A percentile compares a stretch with the other conserved stretches of the same genome.
Evolutionary conservation across 2,329 filamentous ascomycete species (phyloP).

Genomic region (Eurotiales sp.): DNA sequence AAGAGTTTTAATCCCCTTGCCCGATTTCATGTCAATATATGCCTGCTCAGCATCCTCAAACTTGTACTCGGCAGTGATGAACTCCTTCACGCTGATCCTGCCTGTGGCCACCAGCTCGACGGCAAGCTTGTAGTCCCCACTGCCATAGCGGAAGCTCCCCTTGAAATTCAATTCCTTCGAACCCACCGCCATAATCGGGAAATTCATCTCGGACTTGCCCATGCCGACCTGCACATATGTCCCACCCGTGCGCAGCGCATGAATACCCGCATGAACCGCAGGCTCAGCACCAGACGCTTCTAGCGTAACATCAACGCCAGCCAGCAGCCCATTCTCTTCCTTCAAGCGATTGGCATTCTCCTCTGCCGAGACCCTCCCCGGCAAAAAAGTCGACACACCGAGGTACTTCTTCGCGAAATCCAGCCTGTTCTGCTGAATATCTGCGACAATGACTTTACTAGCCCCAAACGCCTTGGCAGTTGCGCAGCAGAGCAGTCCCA

Average conservation of each 20-base stretch:
- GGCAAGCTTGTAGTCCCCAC: constrained; percentile 81
- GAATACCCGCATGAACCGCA: constrained; percentile 70
- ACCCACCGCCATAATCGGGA: constrained; percentile 88
- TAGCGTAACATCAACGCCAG: constrained; percentile 72
- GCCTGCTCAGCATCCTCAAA: constrained; percentile 83
- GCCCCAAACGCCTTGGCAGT: constrained; percentile 86
- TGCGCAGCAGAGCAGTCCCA: constrained; percentile 82
- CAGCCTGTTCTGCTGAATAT: constrained; percentile 76
- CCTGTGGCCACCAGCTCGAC: constrained; percentile 71
- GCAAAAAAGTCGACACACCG: constrained; percentile 52
- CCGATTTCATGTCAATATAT: constrained; percentile 80
- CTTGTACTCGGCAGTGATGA: constrained; percentile 72
- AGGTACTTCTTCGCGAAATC: constrained; percentile 74
- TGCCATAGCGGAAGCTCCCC: constrained; percentile 85
- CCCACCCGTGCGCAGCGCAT: constrained; percentile 67
- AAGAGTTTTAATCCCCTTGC: constrained; percentile 57
- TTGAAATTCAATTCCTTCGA: constrained; percentile 83
- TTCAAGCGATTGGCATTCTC: constrained; percentile 71
- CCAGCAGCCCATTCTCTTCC: constrained; percentile 58
- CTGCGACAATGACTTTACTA: constrained; percentile 75
- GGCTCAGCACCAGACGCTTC: constrained; percentile 77
- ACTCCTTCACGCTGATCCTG: constrained; percentile 68
- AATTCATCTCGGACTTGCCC: constrained; percentile 81
- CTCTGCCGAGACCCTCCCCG: constrained; percentile 58
- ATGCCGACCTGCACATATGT: constrained; percentile 85